These are phyloP conservation scores for Lunasporangiospora selenospora DNA, from an alignment of 192 early-diverging fungal genomes.

Conservation along the genomic window DNA sequence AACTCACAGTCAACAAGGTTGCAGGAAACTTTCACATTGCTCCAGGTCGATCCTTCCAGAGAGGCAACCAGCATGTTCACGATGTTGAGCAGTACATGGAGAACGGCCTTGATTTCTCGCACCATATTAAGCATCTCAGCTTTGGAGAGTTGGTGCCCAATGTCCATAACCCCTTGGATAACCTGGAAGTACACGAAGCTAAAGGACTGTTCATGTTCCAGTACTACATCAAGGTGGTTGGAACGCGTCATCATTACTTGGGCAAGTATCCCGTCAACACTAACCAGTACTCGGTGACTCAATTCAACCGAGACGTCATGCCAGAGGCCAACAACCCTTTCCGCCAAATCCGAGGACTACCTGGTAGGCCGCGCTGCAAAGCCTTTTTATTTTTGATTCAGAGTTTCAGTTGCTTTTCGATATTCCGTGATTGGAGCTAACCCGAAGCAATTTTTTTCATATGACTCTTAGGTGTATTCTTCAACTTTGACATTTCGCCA, in stretches of 20 bases:
- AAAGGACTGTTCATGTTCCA: constrained; percentile 71
- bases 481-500: constrained; percentile 96
- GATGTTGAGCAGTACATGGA: constrained; percentile 71
- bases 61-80: constrained; percentile 77
- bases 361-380: no score
- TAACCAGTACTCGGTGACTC: constrained; percentile 96
- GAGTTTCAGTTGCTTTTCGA: no score
- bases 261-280: constrained; percentile 76
- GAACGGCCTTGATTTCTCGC: constrained; percentile 79
- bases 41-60: constrained; percentile 82
- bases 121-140: constrained; percentile 80
- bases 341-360: background rate
- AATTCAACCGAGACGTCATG: constrained; percentile 79
- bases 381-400: no score
- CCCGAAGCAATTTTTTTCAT: background rate
- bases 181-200: constrained; percentile 9
- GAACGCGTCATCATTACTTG: constrained; percentile 78
- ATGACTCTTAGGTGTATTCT: constrained; percentile 76
- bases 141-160: constrained; percentile 70
- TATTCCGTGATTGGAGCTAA: no score
- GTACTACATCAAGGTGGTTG: constrained; percentile 95
- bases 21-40: constrained; percentile 94
- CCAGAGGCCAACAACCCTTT: no score
- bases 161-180: constrained; percentile 72
- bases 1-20: constrained; percentile 88